Conservation (phyloP, 352 stramenopile species). For the Phytophthora multivora region DNA sequence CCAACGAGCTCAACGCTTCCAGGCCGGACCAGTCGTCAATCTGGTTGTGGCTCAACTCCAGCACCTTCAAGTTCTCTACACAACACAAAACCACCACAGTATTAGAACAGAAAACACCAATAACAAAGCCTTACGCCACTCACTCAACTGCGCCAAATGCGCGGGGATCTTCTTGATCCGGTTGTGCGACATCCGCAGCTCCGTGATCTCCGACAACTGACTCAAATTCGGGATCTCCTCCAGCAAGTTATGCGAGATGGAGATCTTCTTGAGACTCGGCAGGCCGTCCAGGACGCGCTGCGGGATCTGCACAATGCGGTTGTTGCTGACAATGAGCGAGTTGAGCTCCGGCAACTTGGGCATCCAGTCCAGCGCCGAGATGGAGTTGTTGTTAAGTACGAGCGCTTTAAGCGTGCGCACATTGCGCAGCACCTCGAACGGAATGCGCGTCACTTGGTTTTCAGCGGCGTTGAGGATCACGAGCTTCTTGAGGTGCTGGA, state of each 20-base stretch:
- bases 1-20: constrained; percentile 59
- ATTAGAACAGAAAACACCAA: background rate
- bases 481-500: constrained; percentile 81
- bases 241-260: constrained; percentile 83
- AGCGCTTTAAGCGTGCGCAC: constrained; percentile 77
- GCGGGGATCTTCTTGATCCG: constrained; percentile 67
- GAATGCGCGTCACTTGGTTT: constrained; percentile 77
- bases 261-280: constrained; percentile 83
- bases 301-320: constrained; percentile 73
- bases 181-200: constrained; percentile 87
- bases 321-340: constrained; percentile 87
- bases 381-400: constrained; percentile 87
- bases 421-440: constrained; percentile 69
- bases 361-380: constrained; percentile 84
- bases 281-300: constrained; percentile 67
- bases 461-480: constrained; percentile 79
- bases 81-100: constrained; percentile 3
- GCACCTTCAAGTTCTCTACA: constrained; percentile 76
- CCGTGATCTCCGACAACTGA: constrained; percentile 64
- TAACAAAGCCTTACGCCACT: constrained; percentile 10
- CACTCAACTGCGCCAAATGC: constrained; percentile 72
- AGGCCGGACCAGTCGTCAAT: constrained; percentile 84
- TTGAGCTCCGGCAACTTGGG: constrained; percentile 80
- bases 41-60: constrained; percentile 83
- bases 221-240: constrained; percentile 76